Base-by-base conservation (phyloP, 768 basidiomycete species). In the Leccinum fibrillosum region DNA sequence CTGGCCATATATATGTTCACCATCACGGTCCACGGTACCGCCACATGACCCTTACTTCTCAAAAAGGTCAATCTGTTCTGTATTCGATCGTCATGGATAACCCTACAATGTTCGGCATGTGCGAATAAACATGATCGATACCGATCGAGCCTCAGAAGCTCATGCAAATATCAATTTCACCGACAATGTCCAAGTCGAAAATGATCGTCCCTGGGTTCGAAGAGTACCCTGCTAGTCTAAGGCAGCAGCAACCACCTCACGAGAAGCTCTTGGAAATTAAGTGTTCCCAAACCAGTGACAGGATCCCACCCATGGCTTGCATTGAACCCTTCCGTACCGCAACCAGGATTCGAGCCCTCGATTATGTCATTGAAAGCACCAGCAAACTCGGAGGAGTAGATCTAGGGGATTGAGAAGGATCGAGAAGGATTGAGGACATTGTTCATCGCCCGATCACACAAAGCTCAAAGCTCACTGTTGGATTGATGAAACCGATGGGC, bases 311-410 rank as follows among this genome's bases (percentile, higher is more conserved):
- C 69, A 3, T 9, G 4, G 2, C 64, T 56, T 4, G 66, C 58
- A 6, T 69, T 70, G 64, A 70, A 80, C 1, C 78, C 78, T 1
- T 50, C 4, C 12, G 76, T 76, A n/a, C 75, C 74, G 55, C 80
- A 81, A 1, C 81, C 79, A 3, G 69, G 74, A 56, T 81, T 82
- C 2, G 66, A 68, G 2, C 82, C 82, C 5, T 65, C 62, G 1
- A 74, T 78, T 53, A 83, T 81, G 55, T 83, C 82, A 55, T 81
- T 72, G 62, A 83, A 80, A n/a, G 75, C 77, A 17, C 61, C 70
- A 7, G 60, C 21, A 64, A 80, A 82, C 1, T 64, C 54, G 21
- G 67, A 26, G 13, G 80, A 76, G 65, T 82, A 82, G 44, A 82
- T 78, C 79, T 81, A 56, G 12, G 21, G 15, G n/a, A 49, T 49